These are phyloP conservation scores for Macadamia integrifolia DNA, from an alignment of 164 flowering plant species.

Conservation along the genomic window DNA sequence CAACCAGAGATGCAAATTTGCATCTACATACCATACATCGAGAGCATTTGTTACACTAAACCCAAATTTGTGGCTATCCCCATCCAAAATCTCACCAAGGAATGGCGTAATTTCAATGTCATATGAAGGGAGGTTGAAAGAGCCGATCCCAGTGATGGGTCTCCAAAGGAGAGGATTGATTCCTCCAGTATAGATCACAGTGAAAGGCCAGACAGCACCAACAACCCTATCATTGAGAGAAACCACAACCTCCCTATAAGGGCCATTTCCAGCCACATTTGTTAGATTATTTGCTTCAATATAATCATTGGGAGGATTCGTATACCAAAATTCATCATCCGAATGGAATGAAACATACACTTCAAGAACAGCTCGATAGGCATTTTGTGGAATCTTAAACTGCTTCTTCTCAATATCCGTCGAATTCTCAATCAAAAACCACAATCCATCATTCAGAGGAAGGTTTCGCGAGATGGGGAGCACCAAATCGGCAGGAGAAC, in stretches of 20 bases:
- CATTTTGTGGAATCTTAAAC: slow-evolving; percentile 54
- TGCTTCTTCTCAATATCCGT: slow-evolving; percentile 40
- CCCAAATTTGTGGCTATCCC: slow-evolving; percentile 46
- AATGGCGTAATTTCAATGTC: slow-evolving; percentile 87
- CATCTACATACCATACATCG: slow-evolving; percentile 79
- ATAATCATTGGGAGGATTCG: slow-evolving; percentile 69
- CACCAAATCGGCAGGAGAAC: slow-evolving; percentile 57
- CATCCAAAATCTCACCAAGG: slow-evolving; percentile 62
- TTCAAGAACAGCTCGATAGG: slow-evolving; percentile 76
- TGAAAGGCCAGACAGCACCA: slow-evolving; percentile 88
- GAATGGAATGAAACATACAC: slow-evolving; percentile 86
- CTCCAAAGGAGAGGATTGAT: slow-evolving; percentile 84
- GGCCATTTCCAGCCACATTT: slow-evolving; percentile 58
- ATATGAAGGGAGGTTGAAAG: slow-evolving; percentile 82
- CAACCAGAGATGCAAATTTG: slow-evolving; percentile 92
- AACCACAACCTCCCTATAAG: slow-evolving; percentile 85
- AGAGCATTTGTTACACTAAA: slow-evolving; percentile 75
- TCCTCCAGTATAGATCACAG: slow-evolving; percentile 87
- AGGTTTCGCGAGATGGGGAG: slow-evolving; percentile 68
- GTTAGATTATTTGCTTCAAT: slow-evolving; percentile 60
- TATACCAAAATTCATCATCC: slow-evolving; percentile 82
- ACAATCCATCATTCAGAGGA: slow-evolving; percentile 77
- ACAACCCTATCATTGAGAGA: slow-evolving; percentile 51
- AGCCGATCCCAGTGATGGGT: slow-evolving; percentile 82
- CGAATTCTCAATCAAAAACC: slow-evolving; percentile 64